These are phyloP conservation scores for Millerozyma acaciae DNA, from an alignment of 805 yeast genomes.

Conservation along the genomic window DNA sequence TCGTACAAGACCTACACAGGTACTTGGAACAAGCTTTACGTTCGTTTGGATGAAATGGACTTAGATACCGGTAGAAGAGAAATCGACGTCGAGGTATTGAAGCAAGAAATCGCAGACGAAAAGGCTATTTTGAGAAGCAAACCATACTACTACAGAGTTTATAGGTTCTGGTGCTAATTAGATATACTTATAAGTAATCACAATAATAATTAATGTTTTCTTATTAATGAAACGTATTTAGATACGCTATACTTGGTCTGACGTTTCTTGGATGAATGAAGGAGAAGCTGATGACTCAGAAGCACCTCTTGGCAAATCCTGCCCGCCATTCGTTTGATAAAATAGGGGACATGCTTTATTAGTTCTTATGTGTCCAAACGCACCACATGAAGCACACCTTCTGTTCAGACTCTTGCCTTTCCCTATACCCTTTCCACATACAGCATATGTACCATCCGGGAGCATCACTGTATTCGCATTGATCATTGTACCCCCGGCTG, in stretches of 20 bases:
- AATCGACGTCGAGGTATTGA: constrained; percentile 33
- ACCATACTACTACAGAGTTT: constrained; percentile 3
- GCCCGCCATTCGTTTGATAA: constrained; percentile 31
- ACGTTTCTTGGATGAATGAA: not conserved
- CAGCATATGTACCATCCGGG: constrained; percentile 42
- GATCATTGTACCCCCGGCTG: constrained; percentile 40
- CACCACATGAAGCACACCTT: constrained; percentile 93
- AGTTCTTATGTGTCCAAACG: constrained; percentile 90
- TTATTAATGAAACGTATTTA: not conserved
- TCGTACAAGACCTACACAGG: constrained; percentile 37
- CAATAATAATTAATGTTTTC: not conserved
- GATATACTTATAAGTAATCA: not conserved
- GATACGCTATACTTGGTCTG: not conserved
- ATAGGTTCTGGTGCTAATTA: constrained; percentile 2
- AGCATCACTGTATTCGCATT: constrained; percentile 41
- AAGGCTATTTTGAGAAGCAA: constrained; percentile 10
- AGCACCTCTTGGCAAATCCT: not conserved
- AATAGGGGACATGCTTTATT: constrained; percentile 90
- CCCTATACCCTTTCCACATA: constrained; percentile 67
- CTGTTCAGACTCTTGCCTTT: constrained; percentile 72
- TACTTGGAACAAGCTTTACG: constrained; percentile 25
- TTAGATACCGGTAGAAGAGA: constrained; percentile 43
- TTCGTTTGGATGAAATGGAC: constrained; percentile 34
- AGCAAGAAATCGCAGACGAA: constrained; percentile 41
- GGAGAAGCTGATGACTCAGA: constrained; percentile 3